Base-by-base conservation (phyloP, 164 flowering plant species). In the Aristolochia contorta region DNA sequence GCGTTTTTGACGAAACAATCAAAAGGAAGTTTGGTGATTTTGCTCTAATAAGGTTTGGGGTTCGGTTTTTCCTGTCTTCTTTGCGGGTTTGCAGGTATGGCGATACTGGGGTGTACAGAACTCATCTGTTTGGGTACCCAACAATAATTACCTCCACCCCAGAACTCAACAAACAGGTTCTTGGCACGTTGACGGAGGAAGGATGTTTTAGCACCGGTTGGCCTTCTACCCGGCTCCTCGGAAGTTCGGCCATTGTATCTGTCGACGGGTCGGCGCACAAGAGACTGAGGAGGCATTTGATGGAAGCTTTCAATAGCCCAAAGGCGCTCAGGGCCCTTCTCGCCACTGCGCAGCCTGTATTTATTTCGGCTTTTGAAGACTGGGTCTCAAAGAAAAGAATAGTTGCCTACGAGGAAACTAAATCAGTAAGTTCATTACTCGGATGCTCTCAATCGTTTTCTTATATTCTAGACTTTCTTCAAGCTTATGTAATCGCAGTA, bases 301-400 rank as follows among this genome's bases (percentile, higher is more conserved):
- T 64, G 67, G 67, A 64, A 47, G 60, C 67, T 30, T 47, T 64
- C 54, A 64, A 64, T 60, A 64, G 54, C 46, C 67, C 67, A 47
- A 56, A 22, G 60, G 60, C 60, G 22, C 60, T 64, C 16, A 25
- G 15, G 47, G 56, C 45, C 59, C 18, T 56, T 20, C 55, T 64
- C 47, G 18, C 18, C 9, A 56, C 13, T 56, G 53, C 67, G 24
- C 67, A 64, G 23, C 67, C 60, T 41, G 47, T 51, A 24, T 56
- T 64, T 41, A 57, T 64, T 43, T 46, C 59, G 13, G 46, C 60
- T 20, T 47, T 64, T 47, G 60, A 64, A 57, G 54, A 64, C 19
- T 64, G 67, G 67, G 67, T 20, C 49, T 56, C 67, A 27, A 56
- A 64, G 21, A 33, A 33, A 22, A 64, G 41, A 41, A 64, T 64